These are phyloP conservation scores for Monosporascus sp. DNA, from an alignment of 2,329 filamentous ascomycete genomes.

Conservation along the genomic window DNA sequence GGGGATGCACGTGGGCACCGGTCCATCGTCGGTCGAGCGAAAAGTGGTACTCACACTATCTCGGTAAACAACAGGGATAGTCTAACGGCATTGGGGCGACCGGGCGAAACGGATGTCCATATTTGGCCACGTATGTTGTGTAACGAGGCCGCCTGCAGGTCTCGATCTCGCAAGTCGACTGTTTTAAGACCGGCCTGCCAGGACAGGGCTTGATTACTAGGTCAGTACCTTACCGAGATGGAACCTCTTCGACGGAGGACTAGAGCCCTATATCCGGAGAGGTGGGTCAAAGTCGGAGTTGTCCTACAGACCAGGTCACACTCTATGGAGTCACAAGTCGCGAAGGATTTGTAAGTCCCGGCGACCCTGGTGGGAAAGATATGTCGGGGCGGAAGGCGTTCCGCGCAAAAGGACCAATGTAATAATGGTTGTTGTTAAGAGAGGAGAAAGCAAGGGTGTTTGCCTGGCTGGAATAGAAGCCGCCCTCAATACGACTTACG, in stretches of 20 bases:
- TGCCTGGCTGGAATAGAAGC: neutral
- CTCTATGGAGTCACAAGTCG: neutral
- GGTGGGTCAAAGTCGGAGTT: neutral
- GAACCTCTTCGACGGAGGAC: neutral
- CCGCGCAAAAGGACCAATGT: neutral
- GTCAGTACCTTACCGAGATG: neutral
- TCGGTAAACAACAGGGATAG: no score
- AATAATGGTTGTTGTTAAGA: neutral
- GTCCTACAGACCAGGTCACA: neutral
- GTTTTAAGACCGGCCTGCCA: neutral
- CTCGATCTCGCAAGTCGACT: neutral
- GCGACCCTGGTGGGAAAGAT: neutral
- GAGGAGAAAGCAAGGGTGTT: neutral
- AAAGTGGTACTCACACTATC: no score
- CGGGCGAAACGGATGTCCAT: neutral
- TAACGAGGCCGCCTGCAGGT: neutral
- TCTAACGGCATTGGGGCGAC: neutral
- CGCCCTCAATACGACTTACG: neutral
- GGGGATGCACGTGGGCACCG: neutral
- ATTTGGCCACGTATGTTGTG: neutral
- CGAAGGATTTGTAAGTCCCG: neutral
- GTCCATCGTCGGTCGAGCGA: neutral
- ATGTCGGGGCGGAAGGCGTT: neutral
- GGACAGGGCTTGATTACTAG: neutral
- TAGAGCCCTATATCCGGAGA: neutral